A percentile compares a stretch with the other conserved stretches of the same genome.
These are phyloP conservation scores for Wallemia ichthyophaga DNA, from an alignment of 1,284 basidiomycete genomes.

Conservation along the genomic window DNA sequence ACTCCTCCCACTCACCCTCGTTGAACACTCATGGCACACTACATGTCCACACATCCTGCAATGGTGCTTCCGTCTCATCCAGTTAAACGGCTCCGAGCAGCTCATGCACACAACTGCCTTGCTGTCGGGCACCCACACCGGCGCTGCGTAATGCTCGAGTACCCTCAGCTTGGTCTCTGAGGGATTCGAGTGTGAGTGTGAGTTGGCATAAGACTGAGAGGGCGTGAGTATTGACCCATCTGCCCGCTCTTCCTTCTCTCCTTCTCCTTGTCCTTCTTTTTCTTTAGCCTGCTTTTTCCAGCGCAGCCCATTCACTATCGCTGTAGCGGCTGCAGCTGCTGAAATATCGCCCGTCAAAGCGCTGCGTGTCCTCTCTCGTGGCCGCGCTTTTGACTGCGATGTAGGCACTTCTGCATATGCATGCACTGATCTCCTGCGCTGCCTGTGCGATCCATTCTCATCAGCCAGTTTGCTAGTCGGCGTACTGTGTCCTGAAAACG, in stretches of 20 bases:
- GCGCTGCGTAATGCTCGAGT: slow-evolving; percentile 64
- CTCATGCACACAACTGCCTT: slow-evolving; percentile 52
- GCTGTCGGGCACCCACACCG: slow-evolving; percentile 71
- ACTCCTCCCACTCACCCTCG: slow-evolving; percentile 36
- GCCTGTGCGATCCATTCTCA: background rate
- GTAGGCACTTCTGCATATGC: background rate
- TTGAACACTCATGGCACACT: slow-evolving; percentile 56
- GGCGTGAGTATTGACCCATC: background rate
- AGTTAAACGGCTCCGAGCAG: slow-evolving; percentile 43
- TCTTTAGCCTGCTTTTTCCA: slow-evolving; percentile 2
- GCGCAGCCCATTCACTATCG: slow-evolving; percentile 9
- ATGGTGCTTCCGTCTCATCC: slow-evolving; percentile 57
- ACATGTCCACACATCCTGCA: slow-evolving; percentile 66
- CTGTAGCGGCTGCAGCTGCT: background rate
- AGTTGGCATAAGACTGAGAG: too few relatives aligned
- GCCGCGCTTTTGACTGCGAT: background rate
- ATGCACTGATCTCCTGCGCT: background rate
- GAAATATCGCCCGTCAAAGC: background rate
- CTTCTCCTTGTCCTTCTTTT: slow-evolving; percentile 17
- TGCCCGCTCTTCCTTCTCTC: slow-evolving; percentile 13
- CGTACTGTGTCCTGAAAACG: background rate
- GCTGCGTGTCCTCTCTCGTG: background rate
- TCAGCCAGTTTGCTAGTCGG: background rate
- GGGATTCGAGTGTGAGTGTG: too few relatives aligned
- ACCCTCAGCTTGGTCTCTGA: slow-evolving; percentile 5